A percentile compares a stretch with the other conserved stretches of the same genome.
Evolutionary conservation across 73 alveolate genomes (phyloP).

Genomic region (Stentor roeselii): DNA sequence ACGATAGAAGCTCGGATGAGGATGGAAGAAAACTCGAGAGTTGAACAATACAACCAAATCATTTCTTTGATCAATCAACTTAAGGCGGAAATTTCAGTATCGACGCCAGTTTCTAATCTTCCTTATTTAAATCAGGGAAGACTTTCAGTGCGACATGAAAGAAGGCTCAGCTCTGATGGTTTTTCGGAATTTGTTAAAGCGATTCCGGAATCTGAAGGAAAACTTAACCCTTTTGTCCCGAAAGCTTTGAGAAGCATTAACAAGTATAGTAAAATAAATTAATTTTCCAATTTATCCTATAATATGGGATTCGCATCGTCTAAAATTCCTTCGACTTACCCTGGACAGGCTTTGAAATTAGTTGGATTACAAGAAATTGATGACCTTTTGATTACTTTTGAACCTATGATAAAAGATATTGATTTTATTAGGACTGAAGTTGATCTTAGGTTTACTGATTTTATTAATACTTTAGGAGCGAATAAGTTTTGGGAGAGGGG

Average conservation of each 20-base stretch:
- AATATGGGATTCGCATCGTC: not conserved
- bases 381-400: not conserved
- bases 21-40: not conserved
- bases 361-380: not conserved
- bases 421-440: not conserved
- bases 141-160: not conserved
- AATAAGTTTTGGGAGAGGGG: not conserved
- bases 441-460: not conserved
- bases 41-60: not conserved
- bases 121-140: not conserved
- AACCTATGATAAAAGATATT: not conserved
- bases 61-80: not conserved
- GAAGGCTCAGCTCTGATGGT: too few species aligned
- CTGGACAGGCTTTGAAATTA: not conserved
- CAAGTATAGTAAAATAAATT: too few species aligned
- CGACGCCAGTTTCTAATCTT: not conserved
- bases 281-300: too few species aligned
- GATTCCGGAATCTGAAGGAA: too few species aligned
- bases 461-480: conserved; percentile 9
- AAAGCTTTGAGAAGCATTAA: too few species aligned
- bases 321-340: not conserved
- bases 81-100: not conserved
- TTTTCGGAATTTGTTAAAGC: too few species aligned
- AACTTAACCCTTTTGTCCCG: too few species aligned
- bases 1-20: not conserved